Evolutionary conservation across 2,329 filamentous ascomycete genomes (phyloP), one percentile per base, ranked within the genome.

Genomic region (Pyricularia sp.): DNA sequence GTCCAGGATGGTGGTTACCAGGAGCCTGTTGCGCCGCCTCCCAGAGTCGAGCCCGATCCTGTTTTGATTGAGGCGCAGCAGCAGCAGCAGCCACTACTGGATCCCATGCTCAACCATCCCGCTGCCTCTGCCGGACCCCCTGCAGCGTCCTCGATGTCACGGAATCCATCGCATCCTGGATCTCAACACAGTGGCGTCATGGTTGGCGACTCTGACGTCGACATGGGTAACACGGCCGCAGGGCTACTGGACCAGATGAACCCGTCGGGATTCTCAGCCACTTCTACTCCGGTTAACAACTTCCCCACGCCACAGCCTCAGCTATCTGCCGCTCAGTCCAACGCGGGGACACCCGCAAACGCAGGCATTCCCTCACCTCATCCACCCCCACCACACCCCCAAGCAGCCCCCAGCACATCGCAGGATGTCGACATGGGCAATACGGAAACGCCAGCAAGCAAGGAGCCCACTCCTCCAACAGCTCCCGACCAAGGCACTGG

Each of bases 1-100:
- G 84, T 96, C 63, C 88, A 95, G 74, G 91, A 92, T 74, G 93
- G 93, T 66, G 93, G 93, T 2, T 88, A 85, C 71, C 86, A 93
- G 77, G 87, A 92, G 71, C 85, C 83, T 7, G 80, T 79, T 5
- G 83, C 85, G 3, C 81, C 84, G 72, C 81, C 77, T 20, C 74
- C 75, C 77, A 87, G 92, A 70, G 84, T 82, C 9, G 80, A 79
- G 11, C 83, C 84, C 3, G 81, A 84, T 71, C 81, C 76, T 11
- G 73, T 74, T 30, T 72, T 71, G n/a, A 76, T 77, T 33, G 72
- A 72, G 7, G 55, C 67, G 17, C 42, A 70, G 42, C 72, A 77
- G 6, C 73, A 74, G 58, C 75, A 75, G 7, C 72, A 75, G 23
- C 74, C 77, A 26, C 74, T 73, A n/a, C 71, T 73, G 6, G 69